Evolutionary conservation across 805 yeast genomes (phyloP).

Genomic region (Yarrowia hollandica): DNA sequence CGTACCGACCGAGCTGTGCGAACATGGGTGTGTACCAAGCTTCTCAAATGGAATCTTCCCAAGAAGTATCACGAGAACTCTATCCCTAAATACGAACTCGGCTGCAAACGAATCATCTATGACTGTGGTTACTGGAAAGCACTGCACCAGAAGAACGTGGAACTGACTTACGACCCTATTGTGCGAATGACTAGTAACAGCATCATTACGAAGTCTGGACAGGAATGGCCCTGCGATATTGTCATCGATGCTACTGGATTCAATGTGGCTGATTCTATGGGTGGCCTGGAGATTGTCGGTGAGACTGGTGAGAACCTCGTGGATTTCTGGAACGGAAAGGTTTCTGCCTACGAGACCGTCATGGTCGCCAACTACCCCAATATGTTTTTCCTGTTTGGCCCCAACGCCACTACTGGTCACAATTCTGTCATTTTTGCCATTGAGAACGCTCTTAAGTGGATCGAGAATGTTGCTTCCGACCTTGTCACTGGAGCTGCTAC

Average conservation of each 20-base stretch:
- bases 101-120: conserved; percentile 32
- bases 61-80: conserved; percentile 16
- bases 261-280: conserved; percentile 28
- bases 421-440: conserved; percentile 32
- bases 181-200: conserved; percentile 26
- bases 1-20: background rate
- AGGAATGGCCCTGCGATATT: conserved; percentile 32
- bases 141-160: conserved; percentile 29
- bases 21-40: conserved; percentile 5
- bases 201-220: conserved; percentile 32
- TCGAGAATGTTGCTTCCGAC: conserved; percentile 28
- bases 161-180: conserved; percentile 31
- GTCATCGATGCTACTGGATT: conserved; percentile 34
- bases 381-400: conserved; percentile 32
- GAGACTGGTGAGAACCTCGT: conserved; percentile 29
- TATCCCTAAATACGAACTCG: conserved; percentile 31
- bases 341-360: conserved; percentile 32
- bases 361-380: conserved; percentile 33
- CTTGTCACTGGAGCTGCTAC: conserved; percentile 27
- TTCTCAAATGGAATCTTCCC: conserved; percentile 3
- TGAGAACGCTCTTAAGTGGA: conserved; percentile 32
- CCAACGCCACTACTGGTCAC: conserved; percentile 34
- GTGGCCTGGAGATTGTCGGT: conserved; percentile 27
- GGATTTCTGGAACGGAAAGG: conserved; percentile 16
- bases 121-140: conserved; percentile 32